Base-by-base conservation (phyloP, 116 monocot species). In the Dioscorea cayenensis region DNA sequence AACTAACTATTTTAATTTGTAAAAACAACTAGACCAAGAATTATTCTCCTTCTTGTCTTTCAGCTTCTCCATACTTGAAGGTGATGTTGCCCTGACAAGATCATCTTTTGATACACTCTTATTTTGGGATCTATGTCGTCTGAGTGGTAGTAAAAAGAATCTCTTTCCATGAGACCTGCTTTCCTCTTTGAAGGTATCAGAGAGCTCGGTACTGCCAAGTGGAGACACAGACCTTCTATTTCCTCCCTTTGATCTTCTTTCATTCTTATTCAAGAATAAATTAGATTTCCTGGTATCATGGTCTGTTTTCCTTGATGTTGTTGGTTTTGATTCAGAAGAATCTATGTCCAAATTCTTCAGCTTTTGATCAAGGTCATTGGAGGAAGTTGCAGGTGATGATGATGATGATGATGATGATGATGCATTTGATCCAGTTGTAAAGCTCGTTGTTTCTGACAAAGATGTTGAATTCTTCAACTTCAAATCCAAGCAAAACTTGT, bases 171-270 rank as follows among this genome's bases (percentile, higher is more conserved):
- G 73, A 28, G 70, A 70, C 38, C 65, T 80, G 12, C 81, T 25
- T 25, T 25, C 89, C 76, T 85, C 89, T 51, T 71, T 85, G 49
- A 90, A 90, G n/a, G 63, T 58, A 71, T 79, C 83, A 4, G 32
- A 32, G 32, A 32, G 32, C 4, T 25, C 48, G 35, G 63, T 70
- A 4, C 58, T 62, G 2, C 86, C 78, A 51, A 86, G 65, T 14
- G 83, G 81, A 13, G 89, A 90, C 7, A 51, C 6, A 28, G 86
- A 78, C 61, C 88, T 79, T 37, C 62, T 2, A 51, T 28, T 69
- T 69, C 11, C 29, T 69, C 13, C 4, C 32, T 13, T 69, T 69
- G 14, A 51, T 7, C 21, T 27, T 13, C 49, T 27, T 13, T 69
- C 69, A 5, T 55, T 69, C 16, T 8, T 19, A 17, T 52, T 19